phyloP scores from a whole-genome alignment of 352 stramenopile species.

The Phytopythium chamaehyphon region DNA sequence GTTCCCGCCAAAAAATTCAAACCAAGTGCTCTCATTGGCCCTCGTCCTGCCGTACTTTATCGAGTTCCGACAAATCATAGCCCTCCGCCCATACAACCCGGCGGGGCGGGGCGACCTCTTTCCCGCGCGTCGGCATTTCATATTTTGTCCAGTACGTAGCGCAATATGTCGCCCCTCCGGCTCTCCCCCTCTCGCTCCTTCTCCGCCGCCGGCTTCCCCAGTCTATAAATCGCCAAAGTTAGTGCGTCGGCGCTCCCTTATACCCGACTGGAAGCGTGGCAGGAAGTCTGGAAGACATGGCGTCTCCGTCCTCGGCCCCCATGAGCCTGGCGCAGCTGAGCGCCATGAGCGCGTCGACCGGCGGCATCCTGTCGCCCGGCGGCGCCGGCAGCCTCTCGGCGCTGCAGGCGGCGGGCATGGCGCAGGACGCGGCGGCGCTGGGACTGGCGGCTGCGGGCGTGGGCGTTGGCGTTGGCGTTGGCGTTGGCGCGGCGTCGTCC shows the following conservation, averaged over 20 bases:
- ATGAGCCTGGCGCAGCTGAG: constrained; percentile 19
- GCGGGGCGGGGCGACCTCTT: background rate
- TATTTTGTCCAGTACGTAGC: background rate
- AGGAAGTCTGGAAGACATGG: no score
- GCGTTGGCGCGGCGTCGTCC: constrained; percentile 5
- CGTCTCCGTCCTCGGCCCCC: background rate
- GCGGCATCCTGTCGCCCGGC: constrained; percentile 14
- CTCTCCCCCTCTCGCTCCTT: background rate
- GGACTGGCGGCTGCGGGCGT: background rate
- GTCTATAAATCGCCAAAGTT: constrained; percentile 68
- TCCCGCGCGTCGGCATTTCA: background rate
- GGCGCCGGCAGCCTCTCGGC: constrained; percentile 3
- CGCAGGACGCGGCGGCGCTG: background rate
- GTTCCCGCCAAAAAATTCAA: no score
- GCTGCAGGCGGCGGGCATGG: background rate
- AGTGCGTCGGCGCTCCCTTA: constrained; percentile 19
- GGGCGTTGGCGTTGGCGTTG: background rate
- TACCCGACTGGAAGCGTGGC: no score
- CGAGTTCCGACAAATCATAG: constrained; percentile 9
- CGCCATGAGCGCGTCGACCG: constrained; percentile 21
- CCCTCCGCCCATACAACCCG: background rate
- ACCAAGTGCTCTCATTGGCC: no score
- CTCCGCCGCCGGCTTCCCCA: constrained; percentile 1
- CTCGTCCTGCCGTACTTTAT: constrained; percentile 1
- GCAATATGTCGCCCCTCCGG: background rate